Evolutionary conservation across 768 basidiomycete genomes (phyloP).

Genomic region (Kwoniella dejecticola): DNA sequence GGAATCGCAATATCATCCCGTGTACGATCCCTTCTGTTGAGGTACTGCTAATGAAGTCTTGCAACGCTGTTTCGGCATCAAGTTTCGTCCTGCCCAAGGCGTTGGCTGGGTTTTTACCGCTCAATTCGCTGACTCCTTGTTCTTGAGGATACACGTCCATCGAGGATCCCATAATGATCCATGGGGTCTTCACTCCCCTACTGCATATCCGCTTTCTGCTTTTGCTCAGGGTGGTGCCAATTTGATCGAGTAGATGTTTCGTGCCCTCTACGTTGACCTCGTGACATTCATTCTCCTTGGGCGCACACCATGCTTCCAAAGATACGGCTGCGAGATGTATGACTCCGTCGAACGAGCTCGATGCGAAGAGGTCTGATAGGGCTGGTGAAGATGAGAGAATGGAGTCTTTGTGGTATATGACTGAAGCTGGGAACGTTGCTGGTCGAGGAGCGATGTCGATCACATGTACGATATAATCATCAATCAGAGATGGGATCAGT

Average conservation of each 20-base stretch:
- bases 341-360: conserved; percentile 36
- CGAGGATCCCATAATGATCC: conserved; percentile 48
- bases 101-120: conserved; percentile 26
- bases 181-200: conserved; percentile 32
- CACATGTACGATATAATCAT: conserved; percentile 34
- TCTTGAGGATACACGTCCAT: conserved; percentile 47
- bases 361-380: conserved; percentile 27
- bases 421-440: conserved; percentile 16
- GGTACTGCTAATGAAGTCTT: conserved; percentile 11
- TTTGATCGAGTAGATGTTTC: conserved; percentile 24
- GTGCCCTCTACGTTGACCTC: conserved; percentile 62
- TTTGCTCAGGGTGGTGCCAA: conserved; percentile 8
- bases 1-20: conserved; percentile 43
- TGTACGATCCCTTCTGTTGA: background rate
- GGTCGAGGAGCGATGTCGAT: conserved; percentile 39
- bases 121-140: conserved; percentile 27
- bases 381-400: conserved; percentile 25
- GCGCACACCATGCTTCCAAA: conserved; percentile 40
- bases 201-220: conserved; percentile 9
- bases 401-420: conserved; percentile 34
- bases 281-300: conserved; percentile 40
- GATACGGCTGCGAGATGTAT: conserved; percentile 47
- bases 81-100: conserved; percentile 48
- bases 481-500: conserved; percentile 31
- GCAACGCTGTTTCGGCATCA: conserved; percentile 35